Percentiles rank a stretch among this genome's conserved stretches.
phyloP scores from a whole-genome alignment of 805 yeast genomes.

The Monosporozyma yasuniensis region DNA sequence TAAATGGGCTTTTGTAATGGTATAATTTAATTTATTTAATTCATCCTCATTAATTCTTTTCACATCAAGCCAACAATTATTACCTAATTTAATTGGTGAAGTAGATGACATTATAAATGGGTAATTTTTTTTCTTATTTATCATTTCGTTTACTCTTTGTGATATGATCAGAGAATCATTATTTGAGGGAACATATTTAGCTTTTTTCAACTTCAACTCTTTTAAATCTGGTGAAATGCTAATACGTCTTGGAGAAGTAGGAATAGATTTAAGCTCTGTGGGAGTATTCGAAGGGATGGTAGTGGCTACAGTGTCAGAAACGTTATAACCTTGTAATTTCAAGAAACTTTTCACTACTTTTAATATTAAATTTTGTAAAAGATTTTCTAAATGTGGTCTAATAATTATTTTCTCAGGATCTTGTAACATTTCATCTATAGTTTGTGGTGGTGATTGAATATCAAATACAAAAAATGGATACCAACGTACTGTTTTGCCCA shows the following conservation, averaged over 20 bases:
- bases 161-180: background rate
- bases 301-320: background rate
- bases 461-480: slow-evolving; percentile 35
- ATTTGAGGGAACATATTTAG: background rate
- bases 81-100: background rate
- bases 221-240: background rate
- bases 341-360: slow-evolving; percentile 28
- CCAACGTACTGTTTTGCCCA: background rate
- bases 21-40: background rate
- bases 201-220: background rate
- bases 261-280: background rate
- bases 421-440: slow-evolving; percentile 33
- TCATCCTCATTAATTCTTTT: background rate
- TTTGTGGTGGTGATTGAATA: slow-evolving; percentile 25
- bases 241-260: background rate
- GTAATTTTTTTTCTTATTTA: background rate
- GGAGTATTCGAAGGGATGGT: background rate
- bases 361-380: slow-evolving; percentile 27
- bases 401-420: slow-evolving; percentile 32
- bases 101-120: background rate
- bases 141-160: background rate
- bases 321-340: slow-evolving; percentile 15
- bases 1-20: slow-evolving; percentile 14
- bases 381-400: slow-evolving; percentile 18
- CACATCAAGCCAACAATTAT: slow-evolving; percentile 9